Evolutionary conservation across 306 rosid species (phyloP), one percentile per base, ranked within the genome.

Genomic region (Bauhinia variegata): DNA sequence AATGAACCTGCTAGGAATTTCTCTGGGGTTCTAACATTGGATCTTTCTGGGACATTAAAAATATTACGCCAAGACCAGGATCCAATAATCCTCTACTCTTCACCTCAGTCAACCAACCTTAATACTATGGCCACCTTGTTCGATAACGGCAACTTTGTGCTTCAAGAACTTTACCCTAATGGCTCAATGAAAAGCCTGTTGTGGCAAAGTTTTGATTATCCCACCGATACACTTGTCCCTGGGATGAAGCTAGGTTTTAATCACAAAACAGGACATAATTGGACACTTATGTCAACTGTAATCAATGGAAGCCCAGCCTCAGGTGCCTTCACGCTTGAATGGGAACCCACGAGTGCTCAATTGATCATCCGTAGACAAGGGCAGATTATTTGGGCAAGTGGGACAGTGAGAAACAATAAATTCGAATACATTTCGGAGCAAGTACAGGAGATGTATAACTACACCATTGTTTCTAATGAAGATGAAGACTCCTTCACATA

Each of bases 241-340:
- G 68, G 56, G 31, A 58, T 30, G 73, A 74, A 13, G 13, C 5
- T 74, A 58, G 79, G 78, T 6, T 11, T 74, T 36, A n/a, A 58
- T 31, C 16, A 5, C 36, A 38, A 36, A 39, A n/a, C 12, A 12
- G 38, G 67, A 0, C 48, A 0, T 5, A 43, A 1, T 0, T 14
- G 30, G 68, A n/a, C n/a, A n/a, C n/a, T n/a, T 44, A 34, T 6
- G 2, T 72, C 41, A 18, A 4, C 41, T 5, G 4, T 50, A 14
- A 4, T 7, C 10, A 6, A 11, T 6, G 10, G 5, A 7, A 9
- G 1, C 58, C 36, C 36, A 7, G 33, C 6, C 23, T 13, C 58
- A 7, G 58, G 58, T 10, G 6, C 58, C 6, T 65, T 66, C 37
- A 38, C 38, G 0, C 19, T 74, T 47, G 68, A 49, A 37, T 74